phyloP scores from a whole-genome alignment of 192 early-diverging fungal genomes.

The Spizellomyces punctatus region DNA sequence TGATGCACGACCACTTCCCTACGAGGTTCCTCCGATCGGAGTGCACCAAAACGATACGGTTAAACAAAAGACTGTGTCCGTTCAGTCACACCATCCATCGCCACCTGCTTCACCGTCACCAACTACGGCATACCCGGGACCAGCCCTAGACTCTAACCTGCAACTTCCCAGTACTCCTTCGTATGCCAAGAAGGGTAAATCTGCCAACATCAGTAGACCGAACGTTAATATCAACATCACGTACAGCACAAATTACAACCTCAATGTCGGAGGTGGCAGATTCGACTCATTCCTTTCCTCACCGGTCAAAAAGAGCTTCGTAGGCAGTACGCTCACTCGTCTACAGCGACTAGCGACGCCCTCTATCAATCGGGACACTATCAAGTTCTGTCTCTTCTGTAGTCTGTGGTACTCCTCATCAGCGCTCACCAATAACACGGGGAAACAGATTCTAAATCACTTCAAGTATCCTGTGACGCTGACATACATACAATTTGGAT shows the following conservation, averaged over 20 bases:
- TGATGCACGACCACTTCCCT: too few relatives aligned
- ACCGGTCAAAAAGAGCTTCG: background rate
- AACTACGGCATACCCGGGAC: too few relatives aligned
- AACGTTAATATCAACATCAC: constrained; percentile 14
- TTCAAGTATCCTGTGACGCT: constrained; percentile 83
- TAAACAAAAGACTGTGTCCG: too few relatives aligned
- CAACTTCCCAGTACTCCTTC: too few relatives aligned
- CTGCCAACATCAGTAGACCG: background rate
- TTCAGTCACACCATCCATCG: too few relatives aligned
- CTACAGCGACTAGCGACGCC: too few relatives aligned
- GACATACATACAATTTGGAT: constrained; percentile 80
- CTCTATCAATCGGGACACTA: background rate
- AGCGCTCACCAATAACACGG: constrained; percentile 81
- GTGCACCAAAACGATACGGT: too few relatives aligned
- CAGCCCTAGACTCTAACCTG: too few relatives aligned
- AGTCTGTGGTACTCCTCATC: constrained; percentile 81
- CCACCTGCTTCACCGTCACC: too few relatives aligned
- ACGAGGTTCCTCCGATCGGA: too few relatives aligned
- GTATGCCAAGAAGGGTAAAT: background rate
- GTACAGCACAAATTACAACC: constrained; percentile 3
- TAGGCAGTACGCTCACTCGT: too few relatives aligned
- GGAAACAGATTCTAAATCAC: constrained; percentile 76
- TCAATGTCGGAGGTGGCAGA: background rate
- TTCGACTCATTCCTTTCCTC: background rate
- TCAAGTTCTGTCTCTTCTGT: constrained; percentile 66